These are phyloP conservation scores for Penstemon newberryi DNA, from an alignment of 257 asterid genomes.

Conservation along the genomic window DNA sequence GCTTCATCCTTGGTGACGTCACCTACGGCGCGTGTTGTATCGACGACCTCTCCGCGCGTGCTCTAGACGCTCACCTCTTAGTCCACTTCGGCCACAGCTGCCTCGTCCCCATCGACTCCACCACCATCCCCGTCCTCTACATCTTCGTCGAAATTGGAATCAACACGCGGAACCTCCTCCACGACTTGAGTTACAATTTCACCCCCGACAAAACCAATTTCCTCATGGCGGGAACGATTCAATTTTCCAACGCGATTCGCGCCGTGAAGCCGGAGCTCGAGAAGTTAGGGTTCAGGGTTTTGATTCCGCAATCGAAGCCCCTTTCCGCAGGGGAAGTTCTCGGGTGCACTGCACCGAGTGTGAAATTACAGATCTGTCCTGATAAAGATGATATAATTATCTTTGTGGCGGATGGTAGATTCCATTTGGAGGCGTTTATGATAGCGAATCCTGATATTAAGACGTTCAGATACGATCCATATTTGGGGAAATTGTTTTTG, in stretches of 20 bases:
- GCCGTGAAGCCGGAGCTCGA: conserved; percentile 84
- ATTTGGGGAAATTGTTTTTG: conserved; percentile 73
- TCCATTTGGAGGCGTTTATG: conserved; percentile 97
- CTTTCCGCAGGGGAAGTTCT: conserved; percentile 95
- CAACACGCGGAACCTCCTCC: conserved; percentile 50
- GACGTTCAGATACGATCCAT: conserved; percentile 84
- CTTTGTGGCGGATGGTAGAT: conserved; percentile 93
- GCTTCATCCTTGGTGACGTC: conserved; percentile 92
- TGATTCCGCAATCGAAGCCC: conserved; percentile 89
- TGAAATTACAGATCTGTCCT: conserved; percentile 35
- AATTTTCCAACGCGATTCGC: conserved; percentile 77
- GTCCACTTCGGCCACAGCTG: conserved; percentile 97
- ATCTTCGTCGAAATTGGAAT: conserved; percentile 82
- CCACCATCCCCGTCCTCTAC: conserved; percentile 77
- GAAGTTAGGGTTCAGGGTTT: conserved; percentile 73
- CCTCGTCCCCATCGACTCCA: conserved; percentile 79
- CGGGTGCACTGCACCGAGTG: conserved; percentile 92
- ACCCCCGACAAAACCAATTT: conserved; percentile 46
- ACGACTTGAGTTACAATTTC: conserved; percentile 64
- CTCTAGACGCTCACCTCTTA: conserved; percentile 77
- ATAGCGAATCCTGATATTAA: conserved; percentile 80
- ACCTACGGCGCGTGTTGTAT: conserved; percentile 97
- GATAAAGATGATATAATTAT: conserved; percentile 55
- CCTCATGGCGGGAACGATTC: conserved; percentile 90
- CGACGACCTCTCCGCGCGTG: conserved; percentile 89